Conservation (phyloP, 108 stramenopile genomes). For the Pelagomonas calceolata region DNA sequence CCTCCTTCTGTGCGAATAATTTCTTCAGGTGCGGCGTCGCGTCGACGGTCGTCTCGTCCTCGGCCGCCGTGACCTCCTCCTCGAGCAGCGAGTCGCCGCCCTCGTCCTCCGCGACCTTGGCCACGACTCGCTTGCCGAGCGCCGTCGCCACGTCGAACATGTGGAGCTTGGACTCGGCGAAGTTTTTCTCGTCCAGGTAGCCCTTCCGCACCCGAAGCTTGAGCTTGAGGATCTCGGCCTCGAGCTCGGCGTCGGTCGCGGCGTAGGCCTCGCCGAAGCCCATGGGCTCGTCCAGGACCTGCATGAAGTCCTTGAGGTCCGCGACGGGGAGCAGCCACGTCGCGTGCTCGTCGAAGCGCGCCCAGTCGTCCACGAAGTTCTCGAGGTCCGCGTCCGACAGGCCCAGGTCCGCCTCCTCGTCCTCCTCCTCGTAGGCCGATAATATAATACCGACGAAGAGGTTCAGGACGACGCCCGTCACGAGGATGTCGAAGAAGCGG, state of each 20-base stretch:
- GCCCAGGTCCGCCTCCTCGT: slow-evolving; percentile 30
- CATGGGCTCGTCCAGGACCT: slow-evolving; percentile 25
- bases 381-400: slow-evolving; percentile 19
- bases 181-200: slow-evolving; percentile 10
- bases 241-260: slow-evolving; percentile 4
- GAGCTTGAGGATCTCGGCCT: slow-evolving; percentile 15
- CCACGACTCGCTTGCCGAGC: slow-evolving; percentile 25
- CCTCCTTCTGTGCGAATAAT: not conserved
- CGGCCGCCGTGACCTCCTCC: not conserved
- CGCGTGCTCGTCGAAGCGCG: slow-evolving; percentile 25
- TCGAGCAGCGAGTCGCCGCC: slow-evolving; percentile 1
- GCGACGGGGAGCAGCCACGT: slow-evolving; percentile 21
- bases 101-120: no score
- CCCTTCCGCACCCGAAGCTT: slow-evolving; percentile 15
- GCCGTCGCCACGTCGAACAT: slow-evolving; percentile 28
- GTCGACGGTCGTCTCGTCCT: not conserved
- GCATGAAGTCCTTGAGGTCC: slow-evolving; percentile 23
- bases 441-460: slow-evolving; percentile 50
- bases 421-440: slow-evolving; percentile 37
- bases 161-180: slow-evolving; percentile 13
- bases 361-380: slow-evolving; percentile 26
- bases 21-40: not conserved
- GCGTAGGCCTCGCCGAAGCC: slow-evolving; percentile 16
- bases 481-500: slow-evolving; percentile 46
- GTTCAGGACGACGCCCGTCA: slow-evolving; percentile 45